Base-by-base conservation (phyloP, 495 filamentous ascomycete genomes). In the Lasiosphaeris hirsuta region DNA sequence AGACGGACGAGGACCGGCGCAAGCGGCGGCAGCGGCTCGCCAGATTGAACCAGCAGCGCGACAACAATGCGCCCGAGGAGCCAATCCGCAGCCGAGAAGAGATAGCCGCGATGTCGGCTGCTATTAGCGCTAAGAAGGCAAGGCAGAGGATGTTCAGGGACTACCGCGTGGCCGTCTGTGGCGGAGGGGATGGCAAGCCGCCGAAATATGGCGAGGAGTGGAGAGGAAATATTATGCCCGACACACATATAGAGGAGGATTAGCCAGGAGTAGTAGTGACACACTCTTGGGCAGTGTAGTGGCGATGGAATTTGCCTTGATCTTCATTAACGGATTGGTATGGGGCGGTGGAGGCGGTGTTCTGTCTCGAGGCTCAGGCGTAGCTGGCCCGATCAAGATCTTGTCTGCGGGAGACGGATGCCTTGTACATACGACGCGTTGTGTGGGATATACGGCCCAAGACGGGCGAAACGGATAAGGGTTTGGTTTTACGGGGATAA, bases 41-140 rank as follows among this genome's bases (percentile, higher is more conserved):
- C 39, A 51, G 56, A 10, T 48, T 76, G 8, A 51, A 70, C 6
- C 10, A 47, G 4, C 62, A 62, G 56, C 61, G 57, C 34, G 65
- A 77, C 42, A 64, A 68, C 18, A 73, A 80, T 50, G 71, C 75
- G 17, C 69, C 67, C 1, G 57, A 60, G n/a, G 76, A 80, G 51
- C 72, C 75, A 15, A 69, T 68, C 35, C 72, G 72, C 44, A 68
- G 51, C 36, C 64, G 59, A 4, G 34, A 19, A 2, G 49, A 68
- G 51, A 8, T 61, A 15, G 43, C 48, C n/a, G 58, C 54, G 23
- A 60, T 68, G 0, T 45, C 37, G 4, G 18, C 19, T 17, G 44
- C 36, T 6, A 13, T 57, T 33, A 35, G 3, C 0, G 54, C 51
- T 10, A 68, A 64, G 61, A 48, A 43, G 47, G 46, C 40, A 43